Evolutionary conservation across 176 grass and related monocot species (phyloP), one percentile per base, ranked within the genome.

Genomic region (Neostapfia colusana): DNA sequence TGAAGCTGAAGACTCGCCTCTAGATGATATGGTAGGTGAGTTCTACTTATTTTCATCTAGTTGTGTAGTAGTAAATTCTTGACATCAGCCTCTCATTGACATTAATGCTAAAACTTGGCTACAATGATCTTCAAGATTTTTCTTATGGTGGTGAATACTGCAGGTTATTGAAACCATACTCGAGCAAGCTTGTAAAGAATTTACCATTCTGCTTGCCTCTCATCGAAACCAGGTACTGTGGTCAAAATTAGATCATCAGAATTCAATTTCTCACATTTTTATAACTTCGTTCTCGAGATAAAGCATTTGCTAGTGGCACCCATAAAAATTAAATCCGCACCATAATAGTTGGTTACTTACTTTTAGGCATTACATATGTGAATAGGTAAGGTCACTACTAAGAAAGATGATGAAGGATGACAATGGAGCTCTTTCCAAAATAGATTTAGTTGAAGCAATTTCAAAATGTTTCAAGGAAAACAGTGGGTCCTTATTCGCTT

Each of bases 1-100:
- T 56, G 92, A 87, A 76, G 20, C 74, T 59, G 92, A 92, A 58
- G 86, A 85, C 55, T 73, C 82, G 12, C 78, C 68, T 70, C 82
- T 92, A 77, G 85, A 89, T 87, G 92, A 96, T 88, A 96, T 76
- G 86, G 92, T 96, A 96, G 81, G 83, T 91, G 82, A 92, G 79
- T 70, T 85, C 68, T 89, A 44, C 72, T 82, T 62, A 69, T 78
- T 44, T 0, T 70, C 77, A 43, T 73, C 10, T 46, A 77, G 9
- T 45, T 27, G 6, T 36, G 23, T 27, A 7, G 27, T 5, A n/a
- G n/a, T n/a, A n/a, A n/a, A n/a, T n/a, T n/a, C n/a, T n/a, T n/a
- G n/a, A n/a, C n/a, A n/a, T n/a, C 38, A 40, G 38, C 8, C 4
- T 7, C 11, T 2, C 46, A 49, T 21, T 37, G 28, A 8, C 27